Conservation (phyloP, 768 basidiomycete genomes). For the Coprinopsis marcescibilis region DNA sequence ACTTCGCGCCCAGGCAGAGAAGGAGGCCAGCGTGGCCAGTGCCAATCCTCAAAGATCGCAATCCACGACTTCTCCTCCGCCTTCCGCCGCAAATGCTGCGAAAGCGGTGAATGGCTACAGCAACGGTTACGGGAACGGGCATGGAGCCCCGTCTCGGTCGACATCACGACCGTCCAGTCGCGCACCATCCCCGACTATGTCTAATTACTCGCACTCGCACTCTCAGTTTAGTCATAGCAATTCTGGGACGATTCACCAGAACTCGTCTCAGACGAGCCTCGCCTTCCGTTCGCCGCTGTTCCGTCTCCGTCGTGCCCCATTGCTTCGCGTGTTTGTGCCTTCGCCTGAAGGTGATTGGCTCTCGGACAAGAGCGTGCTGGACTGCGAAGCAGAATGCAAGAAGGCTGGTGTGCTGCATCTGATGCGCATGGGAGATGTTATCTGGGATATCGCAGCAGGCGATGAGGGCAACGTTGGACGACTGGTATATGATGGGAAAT, state of each 20-base stretch:
- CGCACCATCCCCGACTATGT: slow-evolving; percentile 59
- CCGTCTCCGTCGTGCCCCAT: slow-evolving; percentile 64
- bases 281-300: slow-evolving; percentile 68
- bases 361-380: slow-evolving; percentile 71
- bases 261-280: slow-evolving; percentile 20
- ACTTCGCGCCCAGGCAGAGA: slow-evolving; percentile 74
- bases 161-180: slow-evolving; percentile 50
- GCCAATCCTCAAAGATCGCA: slow-evolving; percentile 14
- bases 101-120: slow-evolving; percentile 9
- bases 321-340: slow-evolving; percentile 78
- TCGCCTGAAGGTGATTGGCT: slow-evolving; percentile 86
- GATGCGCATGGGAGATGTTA: slow-evolving; percentile 71
- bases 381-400: slow-evolving; percentile 77
- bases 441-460: slow-evolving; percentile 83
- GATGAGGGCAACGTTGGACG: slow-evolving; percentile 84
- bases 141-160: slow-evolving; percentile 11
- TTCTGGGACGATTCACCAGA: slow-evolving; percentile 15
- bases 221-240: slow-evolving; percentile 10
- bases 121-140: slow-evolving; percentile 9
- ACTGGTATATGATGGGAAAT: slow-evolving; percentile 84
- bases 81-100: slow-evolving; percentile 11
- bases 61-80: slow-evolving; percentile 13
- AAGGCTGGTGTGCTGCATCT: slow-evolving; percentile 58
- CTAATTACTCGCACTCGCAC: slow-evolving; percentile 43
- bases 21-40: slow-evolving; percentile 28